These are phyloP conservation scores for Trifolium pratense DNA, from an alignment of 306 rosid genomes.

Conservation along the genomic window DNA sequence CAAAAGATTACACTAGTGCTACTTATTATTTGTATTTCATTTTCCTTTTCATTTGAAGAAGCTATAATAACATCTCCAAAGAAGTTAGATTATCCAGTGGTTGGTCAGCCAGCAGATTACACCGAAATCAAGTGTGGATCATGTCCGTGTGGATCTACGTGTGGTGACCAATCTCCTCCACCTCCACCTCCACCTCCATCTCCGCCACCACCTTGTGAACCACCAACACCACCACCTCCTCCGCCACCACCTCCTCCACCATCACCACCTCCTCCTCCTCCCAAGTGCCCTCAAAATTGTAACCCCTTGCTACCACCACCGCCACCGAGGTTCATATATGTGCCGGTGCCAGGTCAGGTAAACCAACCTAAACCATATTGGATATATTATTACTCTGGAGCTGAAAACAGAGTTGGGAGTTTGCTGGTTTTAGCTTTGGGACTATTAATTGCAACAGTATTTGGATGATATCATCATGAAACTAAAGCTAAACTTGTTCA, in stretches of 20 bases:
- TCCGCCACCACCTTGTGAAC: conserved; percentile 27
- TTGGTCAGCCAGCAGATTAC: conserved; percentile 37
- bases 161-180: conserved; percentile 51
- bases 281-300: conserved; percentile 41
- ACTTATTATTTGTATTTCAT: conserved; percentile 43
- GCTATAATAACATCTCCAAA: conserved; percentile 36
- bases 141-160: conserved; percentile 75
- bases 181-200: conserved; percentile 43
- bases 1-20: conserved; percentile 25
- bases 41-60: conserved; percentile 38
- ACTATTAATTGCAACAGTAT: conserved; percentile 37
- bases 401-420: conserved; percentile 40
- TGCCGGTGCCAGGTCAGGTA: conserved; percentile 63
- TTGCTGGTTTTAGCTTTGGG: conserved; percentile 42
- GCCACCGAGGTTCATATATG: conserved; percentile 69
- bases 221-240: not conserved
- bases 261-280: not conserved
- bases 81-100: conserved; percentile 41
- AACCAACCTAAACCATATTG: conserved; percentile 51
- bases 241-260: conserved; percentile 33
- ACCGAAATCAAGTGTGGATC: conserved; percentile 76
- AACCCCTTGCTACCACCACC: conserved; percentile 48
- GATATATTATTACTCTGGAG: conserved; percentile 50
- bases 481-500: conserved; percentile 19
- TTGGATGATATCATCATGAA: conserved; percentile 46